Base-by-base conservation (phyloP, 2,329 filamentous ascomycete species). In the Rhynchosporium agropyri region DNA sequence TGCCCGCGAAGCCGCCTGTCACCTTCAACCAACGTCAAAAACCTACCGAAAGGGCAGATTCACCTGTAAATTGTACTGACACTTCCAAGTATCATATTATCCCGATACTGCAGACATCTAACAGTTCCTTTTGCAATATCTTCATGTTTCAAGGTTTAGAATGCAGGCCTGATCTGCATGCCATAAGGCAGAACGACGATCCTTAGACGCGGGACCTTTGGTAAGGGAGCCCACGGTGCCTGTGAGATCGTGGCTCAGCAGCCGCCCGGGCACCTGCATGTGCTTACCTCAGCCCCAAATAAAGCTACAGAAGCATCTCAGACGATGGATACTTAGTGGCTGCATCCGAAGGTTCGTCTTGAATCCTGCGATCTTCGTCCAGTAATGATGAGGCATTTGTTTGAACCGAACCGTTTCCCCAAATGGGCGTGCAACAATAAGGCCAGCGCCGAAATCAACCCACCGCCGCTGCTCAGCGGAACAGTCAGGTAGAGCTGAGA, bases 161-260 rank as follows among this genome's bases (percentile, higher is more conserved):
- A 61, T 15, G 1, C 26, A n/a, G 50, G 20, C 28, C 4, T 31
- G 29, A 61, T 36, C 31, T 7, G 31, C 31, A 15, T 38, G 26
- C 28, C 15, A 31, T 20, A 49, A 61, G 59, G 50, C 50, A 56
- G 50, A 55, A 43, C 10, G 46, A 20, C 9, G 45, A 43, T 20
- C n/a, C 26, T 53, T 36, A 20, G 57, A 50, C 48, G 26, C 10
- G 15, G 46, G 26, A 29, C 15, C 51, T 13, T 38, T 42, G 49
- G 46, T 38, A 56, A 36, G 53, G 26, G 38, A 56, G 53, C 53
- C 53, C 29, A 15, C 29, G 56, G 51, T 46, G 48, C 60, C 60
- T 64, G 62, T 64, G 62, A 63, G 62, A 66, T 59, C 49, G 64
- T 66, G 64, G 64, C 61, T 63, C 55, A 66, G 64, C 62, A 58